Percentiles rank a stretch among this genome's conserved stretches.
phyloP scores from a whole-genome alignment of 257 asterid species.

The Plantago elongata region DNA sequence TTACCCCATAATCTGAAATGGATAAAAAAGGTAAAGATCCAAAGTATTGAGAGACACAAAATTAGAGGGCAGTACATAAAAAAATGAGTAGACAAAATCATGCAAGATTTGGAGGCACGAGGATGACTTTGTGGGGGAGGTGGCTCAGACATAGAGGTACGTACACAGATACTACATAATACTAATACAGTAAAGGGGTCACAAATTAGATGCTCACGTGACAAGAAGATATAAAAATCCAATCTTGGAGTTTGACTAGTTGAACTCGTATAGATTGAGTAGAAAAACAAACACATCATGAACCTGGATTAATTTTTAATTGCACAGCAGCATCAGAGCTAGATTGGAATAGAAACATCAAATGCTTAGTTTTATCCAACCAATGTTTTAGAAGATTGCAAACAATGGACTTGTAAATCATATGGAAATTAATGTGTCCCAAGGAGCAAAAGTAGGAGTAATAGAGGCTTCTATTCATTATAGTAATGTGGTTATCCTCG shows the following conservation, averaged over 20 bases:
- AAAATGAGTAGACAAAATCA: constrained; percentile 16
- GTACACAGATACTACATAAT: constrained; percentile 2
- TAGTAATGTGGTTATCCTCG: constrained; percentile 34
- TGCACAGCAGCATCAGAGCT: constrained; percentile 30
- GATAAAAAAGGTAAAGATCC: not conserved
- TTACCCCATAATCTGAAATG: not conserved
- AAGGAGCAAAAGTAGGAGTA: constrained; percentile 43
- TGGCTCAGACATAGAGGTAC: constrained; percentile 26
- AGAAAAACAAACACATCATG: constrained; percentile 41
- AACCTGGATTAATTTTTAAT: constrained; percentile 29
- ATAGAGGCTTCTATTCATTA: constrained; percentile 60
- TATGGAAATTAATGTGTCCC: constrained; percentile 77
- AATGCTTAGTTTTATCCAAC: constrained; percentile 34
- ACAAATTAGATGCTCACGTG: constrained; percentile 47
- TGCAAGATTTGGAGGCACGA: constrained; percentile 58
- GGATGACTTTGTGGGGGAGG: constrained; percentile 27
- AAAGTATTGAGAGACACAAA: constrained; percentile 17
- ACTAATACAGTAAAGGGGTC: no score
- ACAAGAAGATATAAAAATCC: constrained; percentile 38
- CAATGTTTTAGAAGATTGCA: constrained; percentile 36
- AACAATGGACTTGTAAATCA: constrained; percentile 37
- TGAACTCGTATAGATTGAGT: constrained; percentile 23
- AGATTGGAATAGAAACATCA: constrained; percentile 82
- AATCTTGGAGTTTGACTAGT: constrained; percentile 37
- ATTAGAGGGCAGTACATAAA: constrained; percentile 19